Base-by-base conservation (phyloP, 768 basidiomycete genomes). In the Boletus vinaceobasis region DNA sequence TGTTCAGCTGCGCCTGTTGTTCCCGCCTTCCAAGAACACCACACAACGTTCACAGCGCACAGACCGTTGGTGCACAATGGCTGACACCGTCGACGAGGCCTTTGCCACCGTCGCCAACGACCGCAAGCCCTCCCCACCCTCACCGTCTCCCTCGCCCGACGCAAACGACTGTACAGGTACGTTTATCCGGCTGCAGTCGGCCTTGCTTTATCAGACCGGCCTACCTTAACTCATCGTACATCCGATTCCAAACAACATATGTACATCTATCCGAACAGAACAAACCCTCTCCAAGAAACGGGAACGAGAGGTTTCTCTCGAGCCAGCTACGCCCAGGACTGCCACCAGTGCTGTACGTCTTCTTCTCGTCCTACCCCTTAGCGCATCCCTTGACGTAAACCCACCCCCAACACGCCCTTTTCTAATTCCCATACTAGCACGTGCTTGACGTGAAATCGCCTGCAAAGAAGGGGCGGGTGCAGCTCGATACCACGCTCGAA, bases 271-370 rank as follows among this genome's bases (percentile, higher is more conserved):
- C 50, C 57, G 50, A 50, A 52, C 63, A 73, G 74, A 75, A 48
- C 68, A 76, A 60, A 82, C 75, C 57, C 68, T 75, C 43, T 83
- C 87, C 23, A 79, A 80, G 68, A 92, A 92, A 71, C 79, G 89
- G 59, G 88, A 89, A 69, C 77, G 89, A 35, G 88, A 90, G 70
- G 82, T 86, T 23, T 92, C 89, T 27, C 71, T 87, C 33, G 89
- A 92, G 69, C 87, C 88, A 54, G 64, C 77, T 42, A 76, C 79
- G 3, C 79, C 83, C 40, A 77, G 73, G 61, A 71, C 75, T 21
- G 53, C 65, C 48, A 57, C 61, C 54, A 64, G 55, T 53, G 39
- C 62, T 56, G 78, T 79, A 59, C 72, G 71, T 70, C 58, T 62
- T 53, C 52, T 57, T 52, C 55, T 57, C 31, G 27, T 45, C 52